A percentile compares a stretch with the other conserved stretches of the same genome.
phyloP scores from a whole-genome alignment of 805 yeast genomes.

The Candida ovalis region DNA sequence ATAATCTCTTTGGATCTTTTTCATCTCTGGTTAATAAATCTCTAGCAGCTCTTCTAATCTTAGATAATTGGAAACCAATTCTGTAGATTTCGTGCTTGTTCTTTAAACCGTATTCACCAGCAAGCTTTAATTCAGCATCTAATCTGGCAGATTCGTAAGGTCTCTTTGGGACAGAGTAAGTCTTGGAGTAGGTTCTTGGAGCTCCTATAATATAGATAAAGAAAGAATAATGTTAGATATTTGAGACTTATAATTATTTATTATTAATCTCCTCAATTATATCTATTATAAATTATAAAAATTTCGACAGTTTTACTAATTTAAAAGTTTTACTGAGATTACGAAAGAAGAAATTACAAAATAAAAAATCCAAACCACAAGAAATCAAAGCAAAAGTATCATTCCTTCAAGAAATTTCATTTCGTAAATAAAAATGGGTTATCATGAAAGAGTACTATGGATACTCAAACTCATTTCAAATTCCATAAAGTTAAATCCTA shows the following conservation, averaged over 20 bases:
- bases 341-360: slow-evolving; percentile 3
- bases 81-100: slow-evolving; percentile 99
- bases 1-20: slow-evolving; percentile 99
- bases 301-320: neutral
- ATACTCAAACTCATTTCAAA: neutral
- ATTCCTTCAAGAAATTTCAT: too few relatives aligned
- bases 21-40: slow-evolving; percentile 99
- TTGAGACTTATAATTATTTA: too few relatives aligned
- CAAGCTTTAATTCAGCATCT: slow-evolving; percentile 98
- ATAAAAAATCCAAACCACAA: slow-evolving; percentile 1
- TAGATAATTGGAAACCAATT: slow-evolving; percentile 98
- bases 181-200: slow-evolving; percentile 99
- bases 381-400: neutral
- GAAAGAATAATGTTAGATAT: slow-evolving; percentile 16
- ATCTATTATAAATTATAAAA: neutral
- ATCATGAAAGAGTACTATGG: too few relatives aligned
- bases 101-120: slow-evolving; percentile 99
- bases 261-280: too few relatives aligned
- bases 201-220: slow-evolving; percentile 56
- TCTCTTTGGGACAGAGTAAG: slow-evolving; percentile 99
- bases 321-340: neutral
- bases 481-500: too few relatives aligned
- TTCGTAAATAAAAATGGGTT: too few relatives aligned
- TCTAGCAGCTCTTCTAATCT: slow-evolving; percentile 99
- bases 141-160: slow-evolving; percentile 99